A percentile compares a stretch with the other conserved stretches of the same genome.
phyloP scores from a whole-genome alignment of 805 yeast species.

The Blastobotrys parvus region DNA sequence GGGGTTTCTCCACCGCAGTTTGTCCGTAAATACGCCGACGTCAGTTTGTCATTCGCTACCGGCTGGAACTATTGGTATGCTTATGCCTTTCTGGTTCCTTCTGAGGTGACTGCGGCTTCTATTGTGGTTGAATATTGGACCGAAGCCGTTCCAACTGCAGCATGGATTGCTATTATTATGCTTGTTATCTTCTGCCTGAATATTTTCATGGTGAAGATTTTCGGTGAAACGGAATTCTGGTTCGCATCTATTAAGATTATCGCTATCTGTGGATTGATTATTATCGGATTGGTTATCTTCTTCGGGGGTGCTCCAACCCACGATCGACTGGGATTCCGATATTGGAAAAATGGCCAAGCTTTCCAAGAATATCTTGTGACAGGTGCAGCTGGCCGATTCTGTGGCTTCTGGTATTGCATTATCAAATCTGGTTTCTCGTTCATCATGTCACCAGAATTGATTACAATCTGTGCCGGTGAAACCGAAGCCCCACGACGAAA shows the following conservation, averaged over 20 bases:
- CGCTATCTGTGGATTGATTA: conserved; percentile 55
- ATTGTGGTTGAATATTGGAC: conserved; percentile 41
- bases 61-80: conserved; percentile 44
- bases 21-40: conserved; percentile 51
- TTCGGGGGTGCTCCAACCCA: conserved; percentile 45
- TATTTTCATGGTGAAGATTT: conserved; percentile 41
- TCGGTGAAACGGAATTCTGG: conserved; percentile 56
- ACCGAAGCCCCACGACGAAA: conserved; percentile 71
- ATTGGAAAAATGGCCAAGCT: conserved; percentile 37
- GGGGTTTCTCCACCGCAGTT: conserved; percentile 59
- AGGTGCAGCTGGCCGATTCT: conserved; percentile 55
- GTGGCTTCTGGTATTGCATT: conserved; percentile 55
- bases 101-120: conserved; percentile 37
- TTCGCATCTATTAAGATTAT: conserved; percentile 53
- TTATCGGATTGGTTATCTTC: conserved; percentile 46
- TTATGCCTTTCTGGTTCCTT: conserved; percentile 39
- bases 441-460: conserved; percentile 72
- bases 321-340: conserved; percentile 47
- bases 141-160: conserved; percentile 39
- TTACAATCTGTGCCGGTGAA: conserved; percentile 81
- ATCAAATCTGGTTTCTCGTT: conserved; percentile 68
- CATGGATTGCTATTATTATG: conserved; percentile 47
- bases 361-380: conserved; percentile 42
- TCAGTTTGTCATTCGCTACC: conserved; percentile 50
- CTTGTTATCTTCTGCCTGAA: conserved; percentile 35